Conservation (phyloP, 306 rosid genomes). For the Quillaja saponaria region DNA sequence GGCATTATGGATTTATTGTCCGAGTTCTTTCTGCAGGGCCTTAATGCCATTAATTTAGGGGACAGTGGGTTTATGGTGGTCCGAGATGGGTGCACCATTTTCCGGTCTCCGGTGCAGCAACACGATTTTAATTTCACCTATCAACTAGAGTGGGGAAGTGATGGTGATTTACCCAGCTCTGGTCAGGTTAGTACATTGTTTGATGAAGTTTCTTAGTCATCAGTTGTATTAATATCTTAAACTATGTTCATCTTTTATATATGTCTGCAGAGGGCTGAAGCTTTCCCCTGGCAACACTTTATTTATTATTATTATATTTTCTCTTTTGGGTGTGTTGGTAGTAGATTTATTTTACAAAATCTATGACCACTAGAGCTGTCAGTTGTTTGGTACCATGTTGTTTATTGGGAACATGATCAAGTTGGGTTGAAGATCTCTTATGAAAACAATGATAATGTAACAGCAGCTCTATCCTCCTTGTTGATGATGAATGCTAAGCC, state of each 20-base stretch:
- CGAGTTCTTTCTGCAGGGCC: conserved; percentile 51
- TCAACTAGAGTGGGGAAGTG: conserved; percentile 75
- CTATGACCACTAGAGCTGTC: no score
- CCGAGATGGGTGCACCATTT: conserved; percentile 86
- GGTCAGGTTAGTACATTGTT: conserved; percentile 72
- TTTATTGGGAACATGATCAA: no score
- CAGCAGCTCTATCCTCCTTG: neutral
- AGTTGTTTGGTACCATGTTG: no score
- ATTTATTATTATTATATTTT: neutral
- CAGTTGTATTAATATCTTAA: neutral
- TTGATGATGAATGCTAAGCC: neutral
- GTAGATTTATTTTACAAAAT: no score
- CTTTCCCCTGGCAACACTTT: neutral
- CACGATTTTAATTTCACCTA: conserved; percentile 95
- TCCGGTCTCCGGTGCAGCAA: conserved; percentile 95
- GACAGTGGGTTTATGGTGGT: conserved; percentile 98
- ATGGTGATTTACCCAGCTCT: conserved; percentile 94
- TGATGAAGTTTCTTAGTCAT: neutral
- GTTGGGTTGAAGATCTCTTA: no score
- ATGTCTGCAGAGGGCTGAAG: conserved; percentile 2
- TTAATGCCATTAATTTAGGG: conserved; percentile 91
- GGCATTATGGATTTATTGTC: conserved; percentile 22
- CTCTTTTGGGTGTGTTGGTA: neutral
- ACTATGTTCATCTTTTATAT: no score
- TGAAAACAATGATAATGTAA: no score